Percentiles rank a stretch among this genome's conserved stretches.
Conservation (phyloP, 805 yeast genomes). For the Yamadazyma nakazawae region DNA sequence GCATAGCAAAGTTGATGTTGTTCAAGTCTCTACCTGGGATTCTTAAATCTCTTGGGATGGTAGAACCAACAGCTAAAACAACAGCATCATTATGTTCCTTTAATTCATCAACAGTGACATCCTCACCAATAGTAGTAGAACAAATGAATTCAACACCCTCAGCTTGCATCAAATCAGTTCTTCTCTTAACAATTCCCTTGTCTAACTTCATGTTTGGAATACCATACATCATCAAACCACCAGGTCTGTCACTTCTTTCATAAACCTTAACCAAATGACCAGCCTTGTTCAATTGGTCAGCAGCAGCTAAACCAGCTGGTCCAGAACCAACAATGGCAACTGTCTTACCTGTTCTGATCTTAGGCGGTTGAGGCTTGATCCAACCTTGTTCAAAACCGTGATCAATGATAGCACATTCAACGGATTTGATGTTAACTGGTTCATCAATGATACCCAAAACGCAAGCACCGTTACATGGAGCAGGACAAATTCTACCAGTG, state of each 20-base stretch:
- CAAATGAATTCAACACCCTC: conserved; percentile 84
- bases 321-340: conserved; percentile 94
- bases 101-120: conserved; percentile 67
- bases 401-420: conserved; percentile 95
- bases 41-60: conserved; percentile 91
- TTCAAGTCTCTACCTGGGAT: conserved; percentile 91
- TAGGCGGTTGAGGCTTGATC: conserved; percentile 84
- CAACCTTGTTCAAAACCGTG: conserved; percentile 96
- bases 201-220: conserved; percentile 98
- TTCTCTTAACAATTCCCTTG: conserved; percentile 86
- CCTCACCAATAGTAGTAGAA: conserved; percentile 81
- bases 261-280: conserved; percentile 91
- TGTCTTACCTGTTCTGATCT: conserved; percentile 74
- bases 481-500: conserved; percentile 97
- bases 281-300: conserved; percentile 95
- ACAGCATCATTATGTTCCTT: conserved; percentile 73
- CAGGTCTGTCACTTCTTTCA: conserved; percentile 93
- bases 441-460: conserved; percentile 89
- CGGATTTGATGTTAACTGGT: conserved; percentile 94
- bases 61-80: conserved; percentile 88
- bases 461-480: conserved; percentile 97
- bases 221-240: conserved; percentile 98
- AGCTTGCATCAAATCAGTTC: conserved; percentile 83
- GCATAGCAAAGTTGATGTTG: conserved; percentile 94
- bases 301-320: conserved; percentile 94